Evolutionary conservation across 2,329 filamentous ascomycete species (phyloP), one percentile per base, ranked within the genome.

Genomic region (Clathrospora elynae): DNA sequence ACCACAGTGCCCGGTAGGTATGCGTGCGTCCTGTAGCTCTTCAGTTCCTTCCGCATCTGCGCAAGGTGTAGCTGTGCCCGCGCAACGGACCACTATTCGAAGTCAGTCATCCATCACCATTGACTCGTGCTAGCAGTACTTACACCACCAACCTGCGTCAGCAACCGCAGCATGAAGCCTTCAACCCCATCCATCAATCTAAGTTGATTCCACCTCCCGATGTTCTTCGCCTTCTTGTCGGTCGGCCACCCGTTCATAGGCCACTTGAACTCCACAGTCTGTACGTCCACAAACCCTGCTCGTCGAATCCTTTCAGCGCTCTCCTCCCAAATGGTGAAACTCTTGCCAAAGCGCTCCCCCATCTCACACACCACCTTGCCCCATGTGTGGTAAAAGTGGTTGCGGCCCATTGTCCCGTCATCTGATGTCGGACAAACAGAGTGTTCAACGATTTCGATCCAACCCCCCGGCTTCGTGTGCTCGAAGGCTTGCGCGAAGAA

Each of bases 391-490:
- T 61, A 67, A 42, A 71, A 71, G 38, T 72, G 63, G 20, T 69
- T 68, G 1, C 60, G 56, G 0, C 55, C 56, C 51, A 73, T 57
- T n/a, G 61, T 71, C 8, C 59, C 70, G 37, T 77, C 73, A 25
- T 74, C 68, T 18, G 63, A 61, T n/a, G 56, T 62, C 0, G 70
- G 67, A 4, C 68, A 64, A 0, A 74, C 66, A 1, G 67, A 66
- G 46, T 74, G 64, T 46, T 77, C 75, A 8, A 72, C 68, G 19
- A 73, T 65, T 46, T 75, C 72, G 14, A 74, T 53, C 58, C 64
- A 74, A 30, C 73, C 73, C 5, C 73, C 73, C 0, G 73, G 73
- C 41, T 70, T 71, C 0, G 53, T 61, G 49, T 68, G 65, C 8
- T 46, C 42, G 42, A 70, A 66, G 4, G 63, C 64, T 44, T 70